Conservation (phyloP, 805 yeast genomes). For the Nakazawaea ishiwadae region DNA sequence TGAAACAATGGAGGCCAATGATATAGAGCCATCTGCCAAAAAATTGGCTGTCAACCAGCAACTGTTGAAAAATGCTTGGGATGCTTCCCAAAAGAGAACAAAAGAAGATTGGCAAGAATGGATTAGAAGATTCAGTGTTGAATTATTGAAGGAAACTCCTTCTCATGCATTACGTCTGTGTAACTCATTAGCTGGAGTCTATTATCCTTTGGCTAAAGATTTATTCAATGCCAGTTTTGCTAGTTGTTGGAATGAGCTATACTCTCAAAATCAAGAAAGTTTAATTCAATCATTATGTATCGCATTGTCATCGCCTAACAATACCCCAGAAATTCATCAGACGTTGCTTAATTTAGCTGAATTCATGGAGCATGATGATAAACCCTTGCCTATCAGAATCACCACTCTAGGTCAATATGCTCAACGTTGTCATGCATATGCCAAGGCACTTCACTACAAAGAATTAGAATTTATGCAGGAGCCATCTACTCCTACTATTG, state of each 20-base stretch:
- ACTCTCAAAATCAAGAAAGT: slow-evolving; percentile 86
- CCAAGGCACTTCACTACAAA: slow-evolving; percentile 93
- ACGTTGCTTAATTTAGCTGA: slow-evolving; percentile 86
- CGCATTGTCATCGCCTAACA: slow-evolving; percentile 85
- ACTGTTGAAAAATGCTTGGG: slow-evolving; percentile 82
- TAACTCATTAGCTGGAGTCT: slow-evolving; percentile 80
- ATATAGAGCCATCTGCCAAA: slow-evolving; percentile 63
- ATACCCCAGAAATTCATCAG: slow-evolving; percentile 94
- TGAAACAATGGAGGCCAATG: slow-evolving; percentile 43
- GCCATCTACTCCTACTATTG: slow-evolving; percentile 88
- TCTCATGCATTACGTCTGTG: slow-evolving; percentile 94
- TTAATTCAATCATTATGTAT: slow-evolving; percentile 78
- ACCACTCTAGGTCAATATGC: slow-evolving; percentile 89
- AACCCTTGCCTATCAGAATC: slow-evolving; percentile 87
- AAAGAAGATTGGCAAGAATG: slow-evolving; percentile 98
- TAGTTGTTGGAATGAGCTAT: slow-evolving; percentile 91
- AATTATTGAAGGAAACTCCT: slow-evolving; percentile 85
- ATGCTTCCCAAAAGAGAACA: slow-evolving; percentile 80
- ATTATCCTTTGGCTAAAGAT: slow-evolving; percentile 84
- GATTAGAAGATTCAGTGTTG: slow-evolving; percentile 84
- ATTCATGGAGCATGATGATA: slow-evolving; percentile 96
- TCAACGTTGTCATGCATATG: slow-evolving; percentile 94
- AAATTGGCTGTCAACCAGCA: slow-evolving; percentile 68
- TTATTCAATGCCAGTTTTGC: slow-evolving; percentile 92
- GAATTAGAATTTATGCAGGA: slow-evolving; percentile 93